A percentile compares a stretch with the other conserved stretches of the same genome.
Conservation (phyloP, 495 filamentous ascomycete genomes). For the Penicillium simplicissimum region DNA sequence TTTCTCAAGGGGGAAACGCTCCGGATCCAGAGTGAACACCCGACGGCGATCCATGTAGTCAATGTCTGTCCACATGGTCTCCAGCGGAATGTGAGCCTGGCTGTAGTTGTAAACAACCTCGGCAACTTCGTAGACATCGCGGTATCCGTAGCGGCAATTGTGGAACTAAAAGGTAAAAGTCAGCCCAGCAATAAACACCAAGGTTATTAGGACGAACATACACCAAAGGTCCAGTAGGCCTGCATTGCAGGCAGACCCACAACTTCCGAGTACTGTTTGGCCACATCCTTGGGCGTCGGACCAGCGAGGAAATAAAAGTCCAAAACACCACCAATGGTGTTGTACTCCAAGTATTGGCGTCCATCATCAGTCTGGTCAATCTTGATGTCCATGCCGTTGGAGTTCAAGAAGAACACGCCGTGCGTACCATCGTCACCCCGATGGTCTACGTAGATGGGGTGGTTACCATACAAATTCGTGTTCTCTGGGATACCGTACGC, state of each 20-base stretch:
- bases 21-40: conserved; percentile 74
- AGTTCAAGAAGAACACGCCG: conserved; percentile 80
- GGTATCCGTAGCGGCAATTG: conserved; percentile 81
- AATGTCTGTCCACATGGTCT: conserved; percentile 91
- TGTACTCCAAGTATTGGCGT: conserved; percentile 81
- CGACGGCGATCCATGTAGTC: conserved; percentile 70
- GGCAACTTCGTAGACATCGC: conserved; percentile 73
- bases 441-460: conserved; percentile 85
- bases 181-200: neutral
- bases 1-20: conserved; percentile 66
- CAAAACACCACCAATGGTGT: conserved; percentile 75
- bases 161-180: conserved; percentile 54
- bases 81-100: conserved; percentile 71
- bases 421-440: conserved; percentile 66
- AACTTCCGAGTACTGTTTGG: conserved; percentile 71
- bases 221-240: conserved; percentile 82
- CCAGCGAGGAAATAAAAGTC: conserved; percentile 86
- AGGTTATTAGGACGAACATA: conserved; percentile 23
- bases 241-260: conserved; percentile 73
- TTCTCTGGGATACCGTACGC: conserved; percentile 64
- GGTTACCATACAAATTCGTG: conserved; percentile 80
- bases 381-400: conserved; percentile 86
- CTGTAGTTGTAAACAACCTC: conserved; percentile 82
- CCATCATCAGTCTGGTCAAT: conserved; percentile 63
- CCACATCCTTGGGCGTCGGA: conserved; percentile 68